Evolutionary conservation across 345 rosid species (phyloP), one percentile per base, ranked within the genome.

Genomic region (Hypericum perforatum): DNA sequence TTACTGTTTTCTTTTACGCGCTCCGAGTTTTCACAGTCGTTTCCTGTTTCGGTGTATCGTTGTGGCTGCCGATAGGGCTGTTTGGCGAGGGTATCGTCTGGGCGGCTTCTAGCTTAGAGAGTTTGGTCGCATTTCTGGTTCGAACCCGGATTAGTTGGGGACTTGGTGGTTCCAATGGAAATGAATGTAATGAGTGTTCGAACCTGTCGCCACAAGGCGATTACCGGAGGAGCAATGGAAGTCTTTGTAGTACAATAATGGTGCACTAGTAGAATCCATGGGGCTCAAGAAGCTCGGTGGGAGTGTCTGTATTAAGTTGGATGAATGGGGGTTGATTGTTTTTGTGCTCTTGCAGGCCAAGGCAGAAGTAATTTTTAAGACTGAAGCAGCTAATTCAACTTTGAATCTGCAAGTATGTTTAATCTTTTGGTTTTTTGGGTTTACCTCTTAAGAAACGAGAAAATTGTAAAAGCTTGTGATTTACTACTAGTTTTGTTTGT

Each of bases 311-410:
- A 22, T 22, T 22, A 4, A 22, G 32, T 22, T 22, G 32, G 32
- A 4, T 22, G 1, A 22, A 22, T 4, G 32, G 32, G 32, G 32
- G 32, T 22, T 22, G 32, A 9, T n/a, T 46, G 50, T 14, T 42
- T 9, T 56, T 48, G 53, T 37, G 41, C 10, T 22, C 47, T 54
- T 66, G 52, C 81, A 92, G 98, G 96, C 84, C 11, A 85, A 78
- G 74, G 90, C 95, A 13, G 96, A 83, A 63, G 54, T 88, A 61
- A 74, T 68, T 57, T 77, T 83, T 77, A 85, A 80, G 64, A 60
- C 16, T 41, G 84, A 95, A 2, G 89, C 82, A 50, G 49, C 68
- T 62, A 65, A 72, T 38, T 59, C 76, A 48, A 78, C 88, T 43
- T 59, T 92, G 72, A 82, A 78, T 80, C 64, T 88, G 58, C 81